phyloP scores from a whole-genome alignment of 2,329 filamentous ascomycete species.

The Graphilbum sp. region DNA sequence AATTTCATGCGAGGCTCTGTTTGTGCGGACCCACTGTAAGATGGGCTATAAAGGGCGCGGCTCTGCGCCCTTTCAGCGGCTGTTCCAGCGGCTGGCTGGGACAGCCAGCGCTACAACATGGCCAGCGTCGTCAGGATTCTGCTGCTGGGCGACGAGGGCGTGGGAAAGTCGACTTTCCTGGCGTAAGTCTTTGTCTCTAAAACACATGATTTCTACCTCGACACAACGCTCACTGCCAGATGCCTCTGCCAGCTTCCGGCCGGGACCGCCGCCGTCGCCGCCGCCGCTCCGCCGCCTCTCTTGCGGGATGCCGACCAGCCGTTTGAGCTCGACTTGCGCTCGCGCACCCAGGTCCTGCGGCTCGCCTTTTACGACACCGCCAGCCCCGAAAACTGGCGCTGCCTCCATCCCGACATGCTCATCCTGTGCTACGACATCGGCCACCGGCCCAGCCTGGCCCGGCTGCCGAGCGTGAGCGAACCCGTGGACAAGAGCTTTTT shows the following conservation, averaged over 20 bases:
- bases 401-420: slow-evolving; percentile 40
- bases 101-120: no score
- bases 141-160: slow-evolving; percentile 40
- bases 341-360: slow-evolving; percentile 28
- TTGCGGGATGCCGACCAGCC: slow-evolving; percentile 44
- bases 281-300: slow-evolving; percentile 28
- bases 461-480: slow-evolving; percentile 39
- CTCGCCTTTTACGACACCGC: slow-evolving; percentile 46
- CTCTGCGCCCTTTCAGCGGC: no score
- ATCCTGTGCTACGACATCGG: slow-evolving; percentile 47
- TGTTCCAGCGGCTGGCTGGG: no score
- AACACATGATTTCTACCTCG: no score
- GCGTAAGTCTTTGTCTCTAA: no score
- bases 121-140: slow-evolving; percentile 24
- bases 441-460: slow-evolving; percentile 38
- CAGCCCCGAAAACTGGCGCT: slow-evolving; percentile 39
- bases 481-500: no score
- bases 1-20: no score
- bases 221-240: no score
- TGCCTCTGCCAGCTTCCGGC: no score
- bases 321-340: slow-evolving; percentile 37
- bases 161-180: slow-evolving; percentile 45
- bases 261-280: slow-evolving; percentile 13
- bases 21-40: no score
- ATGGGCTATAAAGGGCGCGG: no score